phyloP scores from a whole-genome alignment of 78 protist genomes.

The Dictyostelium capitatum region DNA sequence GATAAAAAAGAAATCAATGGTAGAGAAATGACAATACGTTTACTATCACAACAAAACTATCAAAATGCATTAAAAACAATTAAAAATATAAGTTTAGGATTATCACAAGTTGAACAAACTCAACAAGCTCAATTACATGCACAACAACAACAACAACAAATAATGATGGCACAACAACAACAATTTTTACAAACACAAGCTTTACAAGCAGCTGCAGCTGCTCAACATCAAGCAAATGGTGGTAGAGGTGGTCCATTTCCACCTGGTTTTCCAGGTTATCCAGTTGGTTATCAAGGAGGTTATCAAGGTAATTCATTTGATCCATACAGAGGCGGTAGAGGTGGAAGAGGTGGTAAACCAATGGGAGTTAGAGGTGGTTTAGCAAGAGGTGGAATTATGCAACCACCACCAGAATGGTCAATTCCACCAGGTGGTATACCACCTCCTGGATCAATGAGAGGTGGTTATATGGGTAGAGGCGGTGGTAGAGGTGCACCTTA shows the following conservation, averaged over 20 bases:
- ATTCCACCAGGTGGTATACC: not conserved
- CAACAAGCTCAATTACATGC: not conserved
- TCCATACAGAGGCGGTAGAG: conserved; percentile 46
- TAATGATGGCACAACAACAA: conserved; percentile 1
- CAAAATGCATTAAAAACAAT: conserved; percentile 35
- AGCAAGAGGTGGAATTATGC: not conserved
- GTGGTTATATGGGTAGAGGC: not conserved
- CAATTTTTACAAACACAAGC: not conserved
- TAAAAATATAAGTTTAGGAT: conserved; percentile 28
- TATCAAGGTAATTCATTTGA: not conserved
- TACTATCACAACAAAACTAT: conserved; percentile 23
- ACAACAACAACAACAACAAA: no score
- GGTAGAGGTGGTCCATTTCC: not conserved
- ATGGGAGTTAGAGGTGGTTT: conserved; percentile 23
- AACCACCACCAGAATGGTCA: not conserved
- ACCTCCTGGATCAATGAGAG: conserved; percentile 3
- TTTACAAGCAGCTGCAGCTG: not conserved
- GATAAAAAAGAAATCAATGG: conserved; percentile 41
- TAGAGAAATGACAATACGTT: conserved; percentile 10
- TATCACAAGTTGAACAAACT: not conserved
- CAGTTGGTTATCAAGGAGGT: not conserved
- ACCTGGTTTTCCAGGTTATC: not conserved
- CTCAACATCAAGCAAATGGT: not conserved
- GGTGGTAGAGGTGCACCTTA: conserved; percentile 6
- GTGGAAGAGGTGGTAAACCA: conserved; percentile 56